Percentiles rank a stretch among this genome's conserved stretches.
Evolutionary conservation across 225 moss, liverwort and hornwort genomes (phyloP).

Genomic region (Pseudoscleropodium purum): DNA sequence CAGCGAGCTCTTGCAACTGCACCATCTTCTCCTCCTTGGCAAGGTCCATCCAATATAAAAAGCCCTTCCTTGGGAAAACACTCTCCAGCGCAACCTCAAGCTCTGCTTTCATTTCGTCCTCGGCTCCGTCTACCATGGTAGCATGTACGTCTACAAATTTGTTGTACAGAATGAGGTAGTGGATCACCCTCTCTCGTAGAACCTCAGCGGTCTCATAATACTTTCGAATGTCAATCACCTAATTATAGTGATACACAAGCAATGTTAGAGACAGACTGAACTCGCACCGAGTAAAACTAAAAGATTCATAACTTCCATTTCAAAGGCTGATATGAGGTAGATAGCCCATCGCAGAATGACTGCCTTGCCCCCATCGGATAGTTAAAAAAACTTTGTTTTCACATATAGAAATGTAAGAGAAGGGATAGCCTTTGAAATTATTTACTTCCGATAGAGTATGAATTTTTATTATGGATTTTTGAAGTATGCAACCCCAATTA

Average conservation of each 20-base stretch:
- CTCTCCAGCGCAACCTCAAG: slow-evolving; percentile 64
- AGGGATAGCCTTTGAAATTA: not conserved
- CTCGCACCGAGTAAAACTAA: not conserved
- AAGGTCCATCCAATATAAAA: slow-evolving; percentile 87
- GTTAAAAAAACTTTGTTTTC: too few species aligned
- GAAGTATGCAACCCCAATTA: not conserved
- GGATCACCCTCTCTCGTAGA: slow-evolving; percentile 45
- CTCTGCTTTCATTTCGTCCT: slow-evolving; percentile 39
- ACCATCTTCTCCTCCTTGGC: slow-evolving; percentile 32
- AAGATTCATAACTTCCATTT: not conserved
- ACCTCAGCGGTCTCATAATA: slow-evolving; percentile 54
- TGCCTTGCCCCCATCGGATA: too few species aligned
- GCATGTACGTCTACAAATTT: slow-evolving; percentile 24
- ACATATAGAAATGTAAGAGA: not conserved
- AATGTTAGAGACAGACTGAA: not conserved
- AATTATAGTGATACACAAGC: not conserved
- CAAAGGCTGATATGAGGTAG: not conserved
- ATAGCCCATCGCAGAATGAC: not conserved
- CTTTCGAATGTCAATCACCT: slow-evolving; percentile 67
- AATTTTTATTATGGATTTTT: not conserved
- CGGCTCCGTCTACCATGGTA: not conserved
- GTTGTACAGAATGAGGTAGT: slow-evolving; percentile 47
- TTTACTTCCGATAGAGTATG: fast-evolving
- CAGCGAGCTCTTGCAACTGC: slow-evolving; percentile 59
- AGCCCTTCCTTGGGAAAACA: slow-evolving; percentile 69